Base-by-base conservation (phyloP, 768 basidiomycete species). In the Cyathus striatus region DNA sequence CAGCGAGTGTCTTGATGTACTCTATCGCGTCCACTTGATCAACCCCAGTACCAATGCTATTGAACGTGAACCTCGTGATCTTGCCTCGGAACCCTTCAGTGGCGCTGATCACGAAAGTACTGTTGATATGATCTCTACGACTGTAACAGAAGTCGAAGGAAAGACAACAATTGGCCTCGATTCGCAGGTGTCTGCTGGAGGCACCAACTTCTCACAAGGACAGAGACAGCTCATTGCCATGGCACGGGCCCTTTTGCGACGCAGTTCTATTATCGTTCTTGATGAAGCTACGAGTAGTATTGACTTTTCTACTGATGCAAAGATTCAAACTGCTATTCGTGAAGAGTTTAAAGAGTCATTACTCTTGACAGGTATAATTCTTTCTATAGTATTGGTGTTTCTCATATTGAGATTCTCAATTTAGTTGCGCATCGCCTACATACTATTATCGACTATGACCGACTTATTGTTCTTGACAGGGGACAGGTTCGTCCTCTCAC, bases 171-270 rank as follows among this genome's bases (percentile, higher is more conserved):
- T 94, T 21, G 72, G 78, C 1, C 70, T 95, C 3, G 80, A 88
- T 16, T 88, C 85, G 0, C 80, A 85, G 46, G 85, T 95, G 6
- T 89, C 89, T 1, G 74, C 87, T 1, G 90, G 91, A 0, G 92
- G 92, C 1, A 72, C 80, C 22, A 95, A 96, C 65, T 94, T 96
- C 61, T 92, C 89, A 1, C 89, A 92, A 45, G 93, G 94, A 7
- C 92, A 96, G 57, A 62, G 90, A 7, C 93, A 97, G 53, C 65
- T 91, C 14, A 86, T 91, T 40, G 84, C 88, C 1, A 85, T 91
- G 84, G 90, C 89, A 0, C 75, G 89, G 4, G 88, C 90, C 0
- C 65, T 91, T n/a, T 67, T 90, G 23, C 69, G 86, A n/a, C 73
- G 78, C 5, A 87, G 81, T 54, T 65, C 81, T 10, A 78, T 91